Evolutionary conservation across 345 rosid genomes (phyloP).

Genomic region (Rhodomyrtus tomentosa): DNA sequence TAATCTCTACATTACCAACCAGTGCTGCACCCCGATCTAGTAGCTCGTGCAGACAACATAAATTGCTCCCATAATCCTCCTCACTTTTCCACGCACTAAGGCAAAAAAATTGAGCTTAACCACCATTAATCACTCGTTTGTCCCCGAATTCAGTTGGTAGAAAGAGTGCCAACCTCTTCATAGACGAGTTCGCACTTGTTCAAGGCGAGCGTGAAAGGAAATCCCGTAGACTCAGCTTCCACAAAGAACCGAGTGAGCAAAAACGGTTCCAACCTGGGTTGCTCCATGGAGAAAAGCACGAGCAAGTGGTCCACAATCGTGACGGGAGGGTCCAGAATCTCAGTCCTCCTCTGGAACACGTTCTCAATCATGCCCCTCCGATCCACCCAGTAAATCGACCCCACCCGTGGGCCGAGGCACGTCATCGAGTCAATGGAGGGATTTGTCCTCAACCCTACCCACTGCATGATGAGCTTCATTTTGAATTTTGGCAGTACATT

Average conservation of each 20-base stretch:
- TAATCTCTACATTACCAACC: neutral
- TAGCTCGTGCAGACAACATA: neutral
- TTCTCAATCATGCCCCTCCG: conserved; percentile 79
- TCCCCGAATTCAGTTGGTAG: neutral
- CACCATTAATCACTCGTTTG: neutral
- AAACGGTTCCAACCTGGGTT: conserved; percentile 66
- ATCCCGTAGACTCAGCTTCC: conserved; percentile 76
- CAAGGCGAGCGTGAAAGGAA: conserved; percentile 70
- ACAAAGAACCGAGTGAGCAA: conserved; percentile 74
- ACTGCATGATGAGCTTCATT: too few relatives aligned
- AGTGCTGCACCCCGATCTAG: neutral
- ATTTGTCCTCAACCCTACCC: too few relatives aligned
- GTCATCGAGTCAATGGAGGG: too few relatives aligned
- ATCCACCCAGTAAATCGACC: conserved; percentile 88
- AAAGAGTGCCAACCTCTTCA: conserved; percentile 33
- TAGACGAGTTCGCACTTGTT: conserved; percentile 69
- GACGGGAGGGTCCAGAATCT: conserved; percentile 75
- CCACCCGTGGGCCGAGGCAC: too few relatives aligned
- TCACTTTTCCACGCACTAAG: neutral
- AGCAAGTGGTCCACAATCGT: conserved; percentile 77
- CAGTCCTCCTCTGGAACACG: conserved; percentile 53
- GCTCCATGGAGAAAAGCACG: conserved; percentile 74
- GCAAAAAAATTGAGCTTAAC: too few relatives aligned
- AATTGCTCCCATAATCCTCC: neutral
- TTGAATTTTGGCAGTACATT: too few relatives aligned